A percentile compares a stretch with the other conserved stretches of the same genome.
Conservation (phyloP, 805 yeast species). For the Blastobotrys attinorum region DNA sequence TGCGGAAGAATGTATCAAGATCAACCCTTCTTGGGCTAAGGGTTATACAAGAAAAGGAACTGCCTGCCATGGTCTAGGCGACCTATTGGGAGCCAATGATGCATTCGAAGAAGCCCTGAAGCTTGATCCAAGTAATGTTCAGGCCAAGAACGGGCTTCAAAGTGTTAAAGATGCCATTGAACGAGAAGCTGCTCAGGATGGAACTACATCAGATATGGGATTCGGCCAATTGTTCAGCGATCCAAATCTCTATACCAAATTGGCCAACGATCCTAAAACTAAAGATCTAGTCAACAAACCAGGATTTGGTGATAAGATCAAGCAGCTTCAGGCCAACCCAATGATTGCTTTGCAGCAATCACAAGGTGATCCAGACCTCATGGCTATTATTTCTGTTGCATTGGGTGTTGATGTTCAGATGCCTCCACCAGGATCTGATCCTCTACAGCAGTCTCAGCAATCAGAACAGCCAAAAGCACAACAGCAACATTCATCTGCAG, state of each 20-base stretch:
- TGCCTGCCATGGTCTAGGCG: constrained; percentile 81
- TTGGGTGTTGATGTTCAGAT: constrained; percentile 55
- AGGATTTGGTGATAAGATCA: constrained; percentile 60
- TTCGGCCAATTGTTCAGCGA: constrained; percentile 71
- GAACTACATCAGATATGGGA: constrained; percentile 58
- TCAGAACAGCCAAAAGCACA: constrained; percentile 13
- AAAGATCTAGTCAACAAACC: constrained; percentile 85
- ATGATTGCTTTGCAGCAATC: constrained; percentile 61
- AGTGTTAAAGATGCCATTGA: constrained; percentile 57
- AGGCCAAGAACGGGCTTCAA: constrained; percentile 76
- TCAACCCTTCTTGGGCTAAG: constrained; percentile 88
- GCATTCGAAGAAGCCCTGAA: constrained; percentile 74
- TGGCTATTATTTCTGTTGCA: constrained; percentile 79
- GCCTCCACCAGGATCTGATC: not conserved
- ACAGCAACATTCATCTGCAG: constrained; percentile 20
- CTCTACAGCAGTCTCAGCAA: not conserved
- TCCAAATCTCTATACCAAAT: constrained; percentile 67
- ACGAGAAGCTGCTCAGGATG: constrained; percentile 37
- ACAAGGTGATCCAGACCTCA: constrained; percentile 73
- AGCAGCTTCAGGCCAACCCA: constrained; percentile 53
- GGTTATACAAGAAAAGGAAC: constrained; percentile 93
- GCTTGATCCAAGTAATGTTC: constrained; percentile 70
- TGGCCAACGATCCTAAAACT: constrained; percentile 79
- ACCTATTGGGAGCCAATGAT: constrained; percentile 63
- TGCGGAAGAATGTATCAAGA: constrained; percentile 73